Percentiles rank a stretch among this genome's conserved stretches.
Conservation (phyloP, 2,329 filamentous ascomycete genomes). For the Colletotrichum costaricense region DNA sequence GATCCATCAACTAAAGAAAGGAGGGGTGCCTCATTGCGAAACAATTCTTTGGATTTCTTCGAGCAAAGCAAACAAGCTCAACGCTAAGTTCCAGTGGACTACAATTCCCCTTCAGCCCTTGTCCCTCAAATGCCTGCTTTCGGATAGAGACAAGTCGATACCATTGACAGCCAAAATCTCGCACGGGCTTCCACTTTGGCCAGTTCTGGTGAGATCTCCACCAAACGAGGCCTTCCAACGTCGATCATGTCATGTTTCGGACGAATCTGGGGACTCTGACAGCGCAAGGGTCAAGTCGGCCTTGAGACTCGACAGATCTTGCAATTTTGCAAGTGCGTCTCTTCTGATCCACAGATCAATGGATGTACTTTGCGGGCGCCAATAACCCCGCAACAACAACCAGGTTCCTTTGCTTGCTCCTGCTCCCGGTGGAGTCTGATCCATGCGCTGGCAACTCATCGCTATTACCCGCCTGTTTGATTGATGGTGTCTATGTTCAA, state of each 20-base stretch:
- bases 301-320: constrained; percentile 1
- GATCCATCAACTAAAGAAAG: neutral
- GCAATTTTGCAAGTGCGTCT: constrained; percentile 1
- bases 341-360: neutral
- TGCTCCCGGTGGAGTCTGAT: neutral
- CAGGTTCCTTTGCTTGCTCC: neutral
- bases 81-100: constrained; percentile 16
- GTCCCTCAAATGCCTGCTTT: neutral
- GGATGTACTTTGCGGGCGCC: neutral
- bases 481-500: neutral
- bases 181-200: neutral
- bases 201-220: neutral
- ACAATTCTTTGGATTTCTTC: neutral
- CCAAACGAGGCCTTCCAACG: neutral
- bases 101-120: neutral
- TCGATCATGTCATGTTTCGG: constrained; percentile 15
- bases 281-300: neutral
- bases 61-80: constrained; percentile 32
- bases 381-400: neutral
- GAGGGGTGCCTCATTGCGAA: neutral
- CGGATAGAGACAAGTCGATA: neutral
- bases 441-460: constrained; percentile 20
- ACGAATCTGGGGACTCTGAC: constrained; percentile 6
- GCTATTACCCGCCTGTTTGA: neutral
- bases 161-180: neutral